Percentiles rank a stretch among this genome's conserved stretches.
Evolutionary conservation across 2,329 filamentous ascomycete genomes (phyloP).

Genomic region (Grosmannia huntii): DNA sequence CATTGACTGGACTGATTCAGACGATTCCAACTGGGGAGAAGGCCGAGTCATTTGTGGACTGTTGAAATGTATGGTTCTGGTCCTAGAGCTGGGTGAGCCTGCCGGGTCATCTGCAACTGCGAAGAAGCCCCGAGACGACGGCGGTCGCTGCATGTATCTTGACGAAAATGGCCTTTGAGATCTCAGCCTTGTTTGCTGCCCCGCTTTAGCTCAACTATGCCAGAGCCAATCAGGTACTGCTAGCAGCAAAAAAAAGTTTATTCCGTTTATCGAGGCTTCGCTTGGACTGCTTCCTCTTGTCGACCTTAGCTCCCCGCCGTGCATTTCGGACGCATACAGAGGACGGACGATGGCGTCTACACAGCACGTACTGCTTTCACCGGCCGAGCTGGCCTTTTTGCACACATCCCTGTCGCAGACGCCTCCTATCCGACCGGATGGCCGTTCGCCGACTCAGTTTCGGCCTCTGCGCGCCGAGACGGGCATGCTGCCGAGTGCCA

Average conservation of each 20-base stretch:
- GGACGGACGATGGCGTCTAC: constrained; percentile 42
- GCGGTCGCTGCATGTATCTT: too few relatives aligned
- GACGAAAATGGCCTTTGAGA: too few relatives aligned
- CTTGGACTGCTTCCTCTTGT: not conserved
- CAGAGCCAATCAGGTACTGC: not conserved
- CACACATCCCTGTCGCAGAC: constrained; percentile 70
- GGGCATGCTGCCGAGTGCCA: constrained; percentile 75
- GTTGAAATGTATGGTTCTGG: not conserved
- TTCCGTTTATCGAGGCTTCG: not conserved
- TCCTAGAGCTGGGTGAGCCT: too few relatives aligned
- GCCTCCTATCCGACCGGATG: constrained; percentile 83
- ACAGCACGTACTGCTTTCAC: constrained; percentile 68
- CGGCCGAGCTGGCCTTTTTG: constrained; percentile 91
- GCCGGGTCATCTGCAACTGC: too few relatives aligned
- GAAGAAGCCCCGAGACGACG: too few relatives aligned
- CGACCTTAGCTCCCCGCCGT: not conserved
- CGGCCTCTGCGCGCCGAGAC: constrained; percentile 83
- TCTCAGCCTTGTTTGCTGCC: not conserved
- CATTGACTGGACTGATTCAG: constrained; percentile 6
- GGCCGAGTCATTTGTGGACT: constrained; percentile 2
- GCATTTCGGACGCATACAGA: not conserved
- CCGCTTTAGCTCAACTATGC: constrained; percentile 1
- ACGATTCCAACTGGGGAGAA: constrained; percentile 4
- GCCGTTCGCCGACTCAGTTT: constrained; percentile 72
- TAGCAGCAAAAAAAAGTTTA: not conserved